Evolutionary conservation across 2,329 filamentous ascomycete genomes (phyloP).

Genomic region (Daldinia eschscholtzii): DNA sequence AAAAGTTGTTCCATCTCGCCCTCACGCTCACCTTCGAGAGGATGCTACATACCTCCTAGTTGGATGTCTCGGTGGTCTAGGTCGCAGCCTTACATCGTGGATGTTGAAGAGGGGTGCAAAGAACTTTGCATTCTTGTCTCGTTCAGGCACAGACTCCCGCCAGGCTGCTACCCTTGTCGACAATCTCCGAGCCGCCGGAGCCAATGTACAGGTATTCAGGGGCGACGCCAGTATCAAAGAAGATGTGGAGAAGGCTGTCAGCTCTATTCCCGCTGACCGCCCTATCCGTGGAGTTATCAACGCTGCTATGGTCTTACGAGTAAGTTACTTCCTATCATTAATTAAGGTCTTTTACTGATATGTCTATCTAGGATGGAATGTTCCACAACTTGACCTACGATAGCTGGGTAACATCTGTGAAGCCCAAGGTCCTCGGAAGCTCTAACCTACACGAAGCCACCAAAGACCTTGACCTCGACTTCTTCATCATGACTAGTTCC

Average conservation of each 20-base stretch:
- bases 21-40: constrained; percentile 10
- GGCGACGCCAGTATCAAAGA: constrained; percentile 47
- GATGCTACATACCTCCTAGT: constrained; percentile 44
- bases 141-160: constrained; percentile 47
- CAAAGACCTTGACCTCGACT: constrained; percentile 1
- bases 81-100: constrained; percentile 51
- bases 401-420: constrained; percentile 8
- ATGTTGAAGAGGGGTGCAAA: constrained; percentile 52
- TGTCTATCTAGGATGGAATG: constrained; percentile 10
- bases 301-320: constrained; percentile 50
- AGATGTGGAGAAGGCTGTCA: constrained; percentile 43
- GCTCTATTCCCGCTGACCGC: constrained; percentile 20
- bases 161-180: constrained; percentile 46
- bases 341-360: background rate
- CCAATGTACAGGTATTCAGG: constrained; percentile 45
- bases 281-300: constrained; percentile 45
- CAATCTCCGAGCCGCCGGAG: constrained; percentile 43
- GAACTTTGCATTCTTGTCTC: constrained; percentile 51
- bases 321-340: constrained; percentile 1
- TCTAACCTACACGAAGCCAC: constrained; percentile 7
- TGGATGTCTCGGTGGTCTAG: constrained; percentile 50
- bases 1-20: constrained; percentile 9
- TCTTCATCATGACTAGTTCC: constrained; percentile 15
- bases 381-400: constrained; percentile 7
- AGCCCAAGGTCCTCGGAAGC: constrained; percentile 7